Evolutionary conservation across 1,284 basidiomycete species (phyloP).

Genomic region (Somion occarium): DNA sequence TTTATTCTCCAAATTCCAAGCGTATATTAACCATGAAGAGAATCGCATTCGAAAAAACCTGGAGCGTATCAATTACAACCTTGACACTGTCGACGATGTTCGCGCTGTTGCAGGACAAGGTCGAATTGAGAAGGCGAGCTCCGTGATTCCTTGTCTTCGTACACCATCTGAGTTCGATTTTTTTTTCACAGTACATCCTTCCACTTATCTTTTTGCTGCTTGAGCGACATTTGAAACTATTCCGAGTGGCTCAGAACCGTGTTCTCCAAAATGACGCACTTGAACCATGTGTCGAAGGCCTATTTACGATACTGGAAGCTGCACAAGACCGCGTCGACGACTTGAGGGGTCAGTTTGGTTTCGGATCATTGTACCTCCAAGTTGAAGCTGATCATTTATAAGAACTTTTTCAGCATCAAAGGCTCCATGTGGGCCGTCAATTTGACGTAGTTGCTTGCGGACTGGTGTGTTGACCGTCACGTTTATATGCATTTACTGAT

Average conservation of each 20-base stretch:
- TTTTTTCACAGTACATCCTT: constrained; percentile 17
- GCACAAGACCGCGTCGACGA: constrained; percentile 5
- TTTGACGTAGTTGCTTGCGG: constrained; percentile 15
- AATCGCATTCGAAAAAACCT: constrained; percentile 19
- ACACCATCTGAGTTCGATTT: neutral
- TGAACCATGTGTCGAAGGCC: constrained; percentile 3
- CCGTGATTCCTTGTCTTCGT: neutral
- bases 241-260: constrained; percentile 15
- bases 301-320: constrained; percentile 9
- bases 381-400: no score
- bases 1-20: constrained; percentile 15
- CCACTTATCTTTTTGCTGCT: constrained; percentile 22
- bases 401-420: constrained; percentile 13
- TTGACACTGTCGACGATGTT: constrained; percentile 22
- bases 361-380: constrained; percentile 1
- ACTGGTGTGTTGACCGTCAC: constrained; percentile 10
- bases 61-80: constrained; percentile 18
- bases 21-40: constrained; percentile 16
- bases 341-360: constrained; percentile 8
- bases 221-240: constrained; percentile 19
- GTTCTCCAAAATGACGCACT: constrained; percentile 17
- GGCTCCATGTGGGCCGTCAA: constrained; percentile 7
- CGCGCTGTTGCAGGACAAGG: constrained; percentile 16
- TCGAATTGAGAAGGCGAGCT: constrained; percentile 17
- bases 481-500: neutral